These are phyloP conservation scores for Przewalskia tangutica DNA, from an alignment of 257 asterid genomes.

Conservation along the genomic window DNA sequence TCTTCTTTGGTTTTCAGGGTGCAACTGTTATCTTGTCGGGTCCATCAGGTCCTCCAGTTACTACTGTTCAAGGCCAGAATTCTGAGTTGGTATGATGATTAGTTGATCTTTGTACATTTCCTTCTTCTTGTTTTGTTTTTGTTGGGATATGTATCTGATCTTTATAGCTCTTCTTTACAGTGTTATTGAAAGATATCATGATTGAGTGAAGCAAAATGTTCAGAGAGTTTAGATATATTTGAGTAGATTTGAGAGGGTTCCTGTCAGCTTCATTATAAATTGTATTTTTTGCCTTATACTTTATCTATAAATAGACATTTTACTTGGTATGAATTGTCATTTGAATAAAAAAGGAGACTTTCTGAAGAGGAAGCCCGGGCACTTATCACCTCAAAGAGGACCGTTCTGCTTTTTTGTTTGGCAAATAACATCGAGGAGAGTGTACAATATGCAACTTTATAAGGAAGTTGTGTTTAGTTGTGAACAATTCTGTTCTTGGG, in stretches of 20 bases:
- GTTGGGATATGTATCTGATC: neutral
- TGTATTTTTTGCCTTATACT: neutral
- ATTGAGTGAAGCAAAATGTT: neutral
- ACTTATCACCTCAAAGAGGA: neutral
- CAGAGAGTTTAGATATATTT: neutral
- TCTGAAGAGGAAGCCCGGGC: neutral
- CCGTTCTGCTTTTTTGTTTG: neutral
- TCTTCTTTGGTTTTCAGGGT: conserved; percentile 49
- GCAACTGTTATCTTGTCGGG: conserved; percentile 90
- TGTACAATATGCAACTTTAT: neutral
- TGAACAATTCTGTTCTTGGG: neutral
- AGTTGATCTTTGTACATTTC: conserved; percentile 1
- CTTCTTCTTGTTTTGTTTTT: neutral
- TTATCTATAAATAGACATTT: neutral
- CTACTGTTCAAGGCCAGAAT: conserved; percentile 72
- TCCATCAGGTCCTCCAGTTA: conserved; percentile 86
- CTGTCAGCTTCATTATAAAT: neutral
- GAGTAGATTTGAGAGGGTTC: neutral
- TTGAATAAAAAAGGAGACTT: neutral
- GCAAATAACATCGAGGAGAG: neutral
- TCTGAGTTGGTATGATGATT: conserved; percentile 70
- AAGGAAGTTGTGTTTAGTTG: neutral
- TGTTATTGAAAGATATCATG: neutral
- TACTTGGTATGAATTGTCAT: neutral
- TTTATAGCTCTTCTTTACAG: neutral